Evolutionary conservation across 192 early-diverging fungal genomes (phyloP), one percentile per base, ranked within the genome.

Genomic region (Coemansia sp.): DNA sequence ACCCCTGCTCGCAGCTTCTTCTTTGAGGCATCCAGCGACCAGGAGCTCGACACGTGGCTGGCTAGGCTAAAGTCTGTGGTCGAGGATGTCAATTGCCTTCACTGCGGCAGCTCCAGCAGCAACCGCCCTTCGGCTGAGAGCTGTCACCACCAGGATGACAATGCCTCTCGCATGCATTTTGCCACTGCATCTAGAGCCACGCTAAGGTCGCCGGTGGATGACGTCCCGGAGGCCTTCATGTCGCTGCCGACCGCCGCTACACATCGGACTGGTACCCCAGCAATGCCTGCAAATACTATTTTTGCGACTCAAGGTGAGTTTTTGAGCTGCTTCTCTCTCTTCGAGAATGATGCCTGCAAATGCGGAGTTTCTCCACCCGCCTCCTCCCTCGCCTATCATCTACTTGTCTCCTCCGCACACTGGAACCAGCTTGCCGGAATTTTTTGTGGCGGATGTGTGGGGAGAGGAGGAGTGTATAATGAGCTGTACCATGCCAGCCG

Each of bases 21-120:
- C 34, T 81, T 81, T 65, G 79, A 81, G 23, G 79, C 79, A 16
- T 76, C 73, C n/a, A 76, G 70, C 55, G 70, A 76, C 28, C 73
- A 81, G 70, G 74, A 75, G 67, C 66, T 81, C 47, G 63, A 65
- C 2, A 47, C 66, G 8, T 81, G 79, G 79, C 21, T 75, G n/a
- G 21, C 35, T 0, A 65, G 73, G 11, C 38, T 79, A 43, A 68
- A 66, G 14, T 53, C 60, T 2, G 77, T 55, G 13, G 53, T 62
- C 47, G 53, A 33, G 48, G 59, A 67, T 21, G 31, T 14, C 62
- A 64, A 58, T 35, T 62, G 62, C 59, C 64, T 65, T 43, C 60
- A 37, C 18, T 62, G 64, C 43, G 59, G 25, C 68, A 66, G 61
- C 41, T 60, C 45, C 35, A 39, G 59, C 12, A 63, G 68, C 61